Conservation (phyloP, 192 early-diverging fungal species). For the Allomyces javanicus region DNA sequence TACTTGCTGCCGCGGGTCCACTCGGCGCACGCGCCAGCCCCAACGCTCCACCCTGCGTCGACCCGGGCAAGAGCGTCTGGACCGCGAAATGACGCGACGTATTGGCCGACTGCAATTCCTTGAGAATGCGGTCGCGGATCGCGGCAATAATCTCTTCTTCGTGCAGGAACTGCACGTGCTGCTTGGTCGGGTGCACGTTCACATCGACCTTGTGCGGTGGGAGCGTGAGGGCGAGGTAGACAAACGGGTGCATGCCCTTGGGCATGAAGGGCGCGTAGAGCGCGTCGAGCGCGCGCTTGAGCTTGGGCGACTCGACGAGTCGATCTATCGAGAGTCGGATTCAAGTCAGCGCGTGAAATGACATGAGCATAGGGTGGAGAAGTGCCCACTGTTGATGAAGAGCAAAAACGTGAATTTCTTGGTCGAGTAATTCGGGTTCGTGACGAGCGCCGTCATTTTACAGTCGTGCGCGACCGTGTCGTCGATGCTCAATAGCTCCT, state of each 20-base stretch:
- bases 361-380: not conserved
- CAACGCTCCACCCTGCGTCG: too few species aligned
- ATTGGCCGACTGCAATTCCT: constrained; percentile 44
- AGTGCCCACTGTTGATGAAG: constrained; percentile 76
- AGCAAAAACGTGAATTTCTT: constrained; percentile 70
- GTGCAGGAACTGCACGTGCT: constrained; percentile 81
- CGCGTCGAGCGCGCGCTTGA: constrained; percentile 64
- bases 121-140: constrained; percentile 48
- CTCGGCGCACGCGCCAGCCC: too few species aligned
- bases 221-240: constrained; percentile 76
- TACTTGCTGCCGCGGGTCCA: too few species aligned
- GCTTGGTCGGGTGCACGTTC: constrained; percentile 95
- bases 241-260: constrained; percentile 72
- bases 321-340: constrained; percentile 28
- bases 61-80: too few species aligned
- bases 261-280: constrained; percentile 65
- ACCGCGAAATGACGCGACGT: constrained; percentile 24
- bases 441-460: constrained; percentile 54
- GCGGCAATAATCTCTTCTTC: constrained; percentile 59
- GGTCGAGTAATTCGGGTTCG: constrained; percentile 72
- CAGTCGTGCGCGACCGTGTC: constrained; percentile 27
- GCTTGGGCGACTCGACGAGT: constrained; percentile 56
- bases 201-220: constrained; percentile 83
- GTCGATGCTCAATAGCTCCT: constrained; percentile 51
- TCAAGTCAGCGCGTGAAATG: not conserved